These are phyloP conservation scores for Polychaeton citri DNA, from an alignment of 2,329 filamentous ascomycete species.

Conservation along the genomic window DNA sequence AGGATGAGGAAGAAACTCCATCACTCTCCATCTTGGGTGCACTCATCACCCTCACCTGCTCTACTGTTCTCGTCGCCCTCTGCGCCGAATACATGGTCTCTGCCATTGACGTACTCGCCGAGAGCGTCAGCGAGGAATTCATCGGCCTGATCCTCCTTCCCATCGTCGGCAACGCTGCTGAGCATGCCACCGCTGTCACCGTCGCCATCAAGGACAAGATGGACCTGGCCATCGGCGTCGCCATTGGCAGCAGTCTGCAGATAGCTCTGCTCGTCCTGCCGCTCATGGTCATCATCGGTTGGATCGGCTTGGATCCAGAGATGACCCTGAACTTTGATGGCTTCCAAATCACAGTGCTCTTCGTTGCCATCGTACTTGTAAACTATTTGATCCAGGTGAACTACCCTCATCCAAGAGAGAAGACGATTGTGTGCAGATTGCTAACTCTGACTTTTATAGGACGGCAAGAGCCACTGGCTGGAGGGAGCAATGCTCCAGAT, in stretches of 20 bases:
- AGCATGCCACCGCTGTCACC: constrained; percentile 50
- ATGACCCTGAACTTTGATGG: constrained; percentile 76
- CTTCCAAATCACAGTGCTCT: constrained; percentile 64
- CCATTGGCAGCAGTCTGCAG: constrained; percentile 52
- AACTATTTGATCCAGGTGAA: constrained; percentile 52
- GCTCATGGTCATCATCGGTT: constrained; percentile 47
- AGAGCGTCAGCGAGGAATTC: constrained; percentile 43
- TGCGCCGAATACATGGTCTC: constrained; percentile 56
- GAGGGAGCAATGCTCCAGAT: constrained; percentile 48
- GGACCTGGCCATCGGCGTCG: constrained; percentile 53
- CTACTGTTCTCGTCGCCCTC: constrained; percentile 67
- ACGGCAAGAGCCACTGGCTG: constrained; percentile 36
- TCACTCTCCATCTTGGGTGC: constrained; percentile 62
- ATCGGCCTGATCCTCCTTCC: constrained; percentile 51
- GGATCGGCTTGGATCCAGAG: constrained; percentile 39
- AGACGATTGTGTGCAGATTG: too few relatives aligned
- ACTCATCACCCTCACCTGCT: constrained; percentile 53
- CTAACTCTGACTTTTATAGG: constrained; percentile 12
- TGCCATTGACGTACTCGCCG: constrained; percentile 43
- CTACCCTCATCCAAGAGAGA: constrained; percentile 35
- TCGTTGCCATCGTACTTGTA: constrained; percentile 42
- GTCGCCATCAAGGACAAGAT: constrained; percentile 54
- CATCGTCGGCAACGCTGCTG: constrained; percentile 53
- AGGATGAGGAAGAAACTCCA: constrained; percentile 58
- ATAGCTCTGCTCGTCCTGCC: constrained; percentile 51